Base-by-base conservation (phyloP, 176 grass and related monocot genomes). In the Puya raimondii region DNA sequence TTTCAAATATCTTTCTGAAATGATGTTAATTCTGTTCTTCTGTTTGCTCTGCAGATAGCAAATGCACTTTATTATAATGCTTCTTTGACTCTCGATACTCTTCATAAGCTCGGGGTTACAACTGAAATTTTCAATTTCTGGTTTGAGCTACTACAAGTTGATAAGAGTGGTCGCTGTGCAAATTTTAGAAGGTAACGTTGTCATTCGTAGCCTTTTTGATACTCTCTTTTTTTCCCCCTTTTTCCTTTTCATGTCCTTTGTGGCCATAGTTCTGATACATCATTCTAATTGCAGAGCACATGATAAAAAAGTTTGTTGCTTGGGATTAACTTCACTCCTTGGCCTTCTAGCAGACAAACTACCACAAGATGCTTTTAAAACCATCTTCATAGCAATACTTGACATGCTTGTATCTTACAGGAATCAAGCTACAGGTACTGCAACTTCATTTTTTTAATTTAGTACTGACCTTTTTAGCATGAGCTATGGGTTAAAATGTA, bases 401-500 rank as follows among this genome's bases (percentile, higher is more conserved):
- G 88, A 88, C 18, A 72, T 96, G 63, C 91, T 96, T 80, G 72
- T 80, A 9, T 67, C 91, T 51, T 96, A 91, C 63, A 96, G 91
- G 72, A 80, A 91, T 74, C 91, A 96, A 88, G 83, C 91, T 86
- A 83, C 88, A 88, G 91, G 91, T 96, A 50, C 54, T 42, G 52
- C 2, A 29, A 50, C 29, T 26, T 26, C 25, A 64, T 48, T 5
- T 59, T n/a, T 26, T 54, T 70, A 6, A 1, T n/a, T n/a, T n/a
- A n/a, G n/a, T n/a, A n/a, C n/a, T n/a, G n/a, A n/a, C n/a, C n/a
- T n/a, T n/a, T n/a, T n/a, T n/a, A n/a, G n/a, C n/a, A n/a, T n/a
- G n/a, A n/a, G n/a, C n/a, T n/a, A n/a, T n/a, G n/a, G n/a, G n/a
- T n/a, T n/a, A n/a, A n/a, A n/a, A n/a, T n/a, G n/a, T n/a, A n/a